Base-by-base conservation (phyloP, 2,329 filamentous ascomycete species). In the Cordyceps cateniannulata region DNA sequence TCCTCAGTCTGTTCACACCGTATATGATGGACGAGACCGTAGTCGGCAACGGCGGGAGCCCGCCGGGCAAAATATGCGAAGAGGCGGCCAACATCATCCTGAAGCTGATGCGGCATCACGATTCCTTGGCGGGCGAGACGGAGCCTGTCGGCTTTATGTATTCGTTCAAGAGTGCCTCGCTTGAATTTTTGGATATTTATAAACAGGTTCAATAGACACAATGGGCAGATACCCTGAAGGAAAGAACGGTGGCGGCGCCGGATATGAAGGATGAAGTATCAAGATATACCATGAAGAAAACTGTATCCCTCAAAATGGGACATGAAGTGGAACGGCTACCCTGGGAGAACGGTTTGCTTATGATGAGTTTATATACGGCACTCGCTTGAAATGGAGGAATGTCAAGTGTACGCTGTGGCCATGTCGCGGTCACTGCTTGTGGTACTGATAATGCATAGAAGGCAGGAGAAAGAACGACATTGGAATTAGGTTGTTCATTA, bases 1-100 rank as follows among this genome's bases (percentile, higher is more conserved):
- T 60, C 14, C 27, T 60, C 14, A 38, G 49, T 14, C 16, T 60
- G 24, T 53, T 60, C 4, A 38, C 49, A 5, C 57, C 57, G 38
- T 60, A 35, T 20, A 35, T 53, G n/a, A 53, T 20, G 20, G 14
- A 60, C 20, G 12, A 10, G 27, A 40, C 38, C 6, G n/a, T 42
- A 5, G n/a, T 53, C 10, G 12, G 12, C 7, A 16, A 29, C 20
- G 24, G 32, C 22, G 57, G 49, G 7, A 53, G 40, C 27, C 22
- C 38, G 9, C 38, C 57, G 16, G 57, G 48, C 20, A 52, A 32
- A 20, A 45, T 60, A 16, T 53, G 57, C 49, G 35, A 48, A 8
- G 48, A 60, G 16, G 48, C 57, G 1, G 57, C 57, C 38, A 32
- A 47, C 25, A 53, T 20, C 32, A 51, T 59, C n/a, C n/a, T 59